phyloP scores from a whole-genome alignment of 2,329 filamentous ascomycete species.

The Stachybotrys elegans region DNA sequence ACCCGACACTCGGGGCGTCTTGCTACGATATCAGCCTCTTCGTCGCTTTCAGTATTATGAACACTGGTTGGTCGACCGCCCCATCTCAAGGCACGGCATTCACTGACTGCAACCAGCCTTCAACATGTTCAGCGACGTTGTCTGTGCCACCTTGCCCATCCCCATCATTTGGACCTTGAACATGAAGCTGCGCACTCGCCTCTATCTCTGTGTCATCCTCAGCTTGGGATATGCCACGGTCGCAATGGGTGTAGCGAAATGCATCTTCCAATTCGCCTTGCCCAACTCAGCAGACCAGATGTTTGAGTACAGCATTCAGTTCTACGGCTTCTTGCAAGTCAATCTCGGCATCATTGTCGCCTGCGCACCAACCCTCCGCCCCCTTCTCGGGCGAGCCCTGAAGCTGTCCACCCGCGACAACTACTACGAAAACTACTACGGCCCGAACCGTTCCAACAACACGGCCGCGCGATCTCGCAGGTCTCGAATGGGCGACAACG shows the following conservation, averaged over 20 bases:
- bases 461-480: no score
- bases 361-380: background rate
- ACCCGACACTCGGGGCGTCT: background rate
- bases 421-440: conserved; percentile 4
- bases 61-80: conserved; percentile 1
- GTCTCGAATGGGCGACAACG: background rate
- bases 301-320: conserved; percentile 2
- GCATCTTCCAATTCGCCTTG: background rate
- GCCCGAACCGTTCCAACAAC: background rate
- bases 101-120: conserved; percentile 14
- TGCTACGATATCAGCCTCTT: background rate
- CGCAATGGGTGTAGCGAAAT: conserved; percentile 1
- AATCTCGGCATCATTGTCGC: conserved; percentile 3
- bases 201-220: conserved; percentile 33
- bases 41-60: background rate
- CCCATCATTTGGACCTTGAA: conserved; percentile 34
- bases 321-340: conserved; percentile 1
- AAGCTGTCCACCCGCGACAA: conserved; percentile 4
- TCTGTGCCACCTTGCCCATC: conserved; percentile 33
- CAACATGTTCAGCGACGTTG: conserved; percentile 35
- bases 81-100: no score
- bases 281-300: background rate
- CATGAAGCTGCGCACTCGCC: conserved; percentile 26
- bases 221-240: conserved; percentile 28
- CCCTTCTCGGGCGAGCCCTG: background rate